Evolutionary conservation across 1,284 basidiomycete genomes (phyloP), one percentile per base, ranked within the genome.

Genomic region (Leccinum subfulvum): DNA sequence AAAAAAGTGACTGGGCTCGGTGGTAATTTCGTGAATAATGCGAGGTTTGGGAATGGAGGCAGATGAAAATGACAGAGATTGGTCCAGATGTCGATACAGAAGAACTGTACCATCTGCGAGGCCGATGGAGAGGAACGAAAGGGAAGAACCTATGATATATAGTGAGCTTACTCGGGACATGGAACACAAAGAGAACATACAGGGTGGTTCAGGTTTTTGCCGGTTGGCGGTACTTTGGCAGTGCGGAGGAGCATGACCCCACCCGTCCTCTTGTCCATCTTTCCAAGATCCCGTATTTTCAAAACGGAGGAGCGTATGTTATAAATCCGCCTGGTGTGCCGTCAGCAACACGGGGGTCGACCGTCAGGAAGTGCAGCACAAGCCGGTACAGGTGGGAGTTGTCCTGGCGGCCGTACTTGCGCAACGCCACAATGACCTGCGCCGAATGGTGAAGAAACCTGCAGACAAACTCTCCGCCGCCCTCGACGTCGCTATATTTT

Each of bases 51-150:
- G 92, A 13, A 96, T 77, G 6, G 89, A 78, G 5, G 87, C 87
- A 13, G 93, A 81, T 1, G 89, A 85, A 6, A 80, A 86, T 11
- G 88, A 84, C 23, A 96, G 81, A 0, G 93, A 94, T 72, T 97
- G 94, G 71, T 96, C 90, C 39, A 98, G 82, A 69, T 97, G 93
- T 4, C 94, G 88, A 73, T 95, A 95, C 18, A 98, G 82, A 5
- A 98, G 83, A 6, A 98, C 95, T 0, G 93, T 93, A n/a, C 97
- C 97, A 71, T 98, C 96, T 2, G 90, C 95, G 10, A 98, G 84
- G 8, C 95, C 97, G 49, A 98, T 84, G 4, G 95, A 91, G 18
- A 99, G 85, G 75, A 95, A 92, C 1, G 91, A 87, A 1, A 98
- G 82, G n/a, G 84, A 30, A 30, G 30, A 30, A 30, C 10, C 30